A percentile compares a stretch with the other conserved stretches of the same genome.
phyloP scores from a whole-genome alignment of 768 basidiomycete species.

The Auriculariales sp. region DNA sequence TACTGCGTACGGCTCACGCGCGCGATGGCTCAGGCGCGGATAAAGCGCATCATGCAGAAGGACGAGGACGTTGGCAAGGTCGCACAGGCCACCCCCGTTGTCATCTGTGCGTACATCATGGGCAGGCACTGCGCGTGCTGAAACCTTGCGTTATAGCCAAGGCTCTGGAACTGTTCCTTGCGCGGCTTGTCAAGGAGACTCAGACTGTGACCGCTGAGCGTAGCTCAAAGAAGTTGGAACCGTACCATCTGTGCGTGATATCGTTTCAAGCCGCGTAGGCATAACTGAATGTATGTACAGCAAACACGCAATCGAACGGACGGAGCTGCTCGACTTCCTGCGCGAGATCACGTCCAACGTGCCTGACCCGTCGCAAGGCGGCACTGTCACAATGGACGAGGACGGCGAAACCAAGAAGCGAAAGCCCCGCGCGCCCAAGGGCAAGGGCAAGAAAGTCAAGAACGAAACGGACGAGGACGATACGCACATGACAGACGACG shows the following conservation, averaged over 20 bases:
- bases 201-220: constrained; percentile 64
- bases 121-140: not conserved
- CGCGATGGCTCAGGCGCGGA: constrained; percentile 74
- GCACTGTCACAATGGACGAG: constrained; percentile 43
- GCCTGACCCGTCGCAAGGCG: constrained; percentile 77
- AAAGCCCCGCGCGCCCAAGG: constrained; percentile 4
- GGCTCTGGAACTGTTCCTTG: constrained; percentile 84
- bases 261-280: not conserved
- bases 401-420: constrained; percentile 8
- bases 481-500: no score
- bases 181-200: constrained; percentile 67
- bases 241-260: constrained; percentile 74
- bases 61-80: constrained; percentile 99
- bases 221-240: constrained; percentile 79
- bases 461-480: constrained; percentile 6
- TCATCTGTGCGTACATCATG: constrained; percentile 62
- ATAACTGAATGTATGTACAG: constrained; percentile 24
- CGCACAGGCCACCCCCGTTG: constrained; percentile 87
- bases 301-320: constrained; percentile 82
- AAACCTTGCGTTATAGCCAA: constrained; percentile 43
- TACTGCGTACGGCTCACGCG: not conserved
- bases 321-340: constrained; percentile 84
- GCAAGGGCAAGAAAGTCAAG: constrained; percentile 3
- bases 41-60: constrained; percentile 99
- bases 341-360: constrained; percentile 80